Percentiles rank a stretch among this genome's conserved stretches.
These are phyloP conservation scores for Penicillium sumatraense DNA, from an alignment of 2,329 filamentous ascomycete species.

Conservation along the genomic window DNA sequence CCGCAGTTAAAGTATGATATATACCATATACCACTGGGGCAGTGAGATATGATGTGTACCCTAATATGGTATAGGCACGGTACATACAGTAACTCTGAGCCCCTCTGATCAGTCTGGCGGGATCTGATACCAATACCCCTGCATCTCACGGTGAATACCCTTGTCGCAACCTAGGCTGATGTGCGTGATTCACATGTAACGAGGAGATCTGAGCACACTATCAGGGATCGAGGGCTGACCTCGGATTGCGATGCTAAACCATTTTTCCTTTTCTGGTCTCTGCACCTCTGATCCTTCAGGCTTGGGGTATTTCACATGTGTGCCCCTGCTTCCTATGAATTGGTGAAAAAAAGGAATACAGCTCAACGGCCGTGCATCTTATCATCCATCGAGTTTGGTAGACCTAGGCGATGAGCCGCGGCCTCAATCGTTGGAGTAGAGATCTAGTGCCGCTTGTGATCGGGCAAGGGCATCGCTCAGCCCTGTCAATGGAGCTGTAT, in stretches of 20 bases:
- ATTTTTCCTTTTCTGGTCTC: background rate
- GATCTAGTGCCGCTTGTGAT: slow-evolving; percentile 41
- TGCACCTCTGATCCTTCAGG: background rate
- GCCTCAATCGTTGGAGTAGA: slow-evolving; percentile 40
- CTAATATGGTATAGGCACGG: too few relatives aligned
- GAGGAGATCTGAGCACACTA: slow-evolving; percentile 14
- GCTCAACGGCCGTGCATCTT: background rate
- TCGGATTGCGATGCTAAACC: background rate
- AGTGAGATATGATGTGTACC: too few relatives aligned
- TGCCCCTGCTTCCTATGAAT: background rate
- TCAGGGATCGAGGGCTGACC: slow-evolving; percentile 1
- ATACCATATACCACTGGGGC: too few relatives aligned
- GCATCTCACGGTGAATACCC: background rate
- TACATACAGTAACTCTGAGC: too few relatives aligned
- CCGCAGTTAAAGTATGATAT: background rate
- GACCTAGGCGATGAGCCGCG: background rate
- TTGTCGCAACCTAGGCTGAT: background rate
- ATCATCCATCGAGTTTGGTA: background rate
- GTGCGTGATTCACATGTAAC: slow-evolving; percentile 5
- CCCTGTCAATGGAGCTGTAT: slow-evolving; percentile 42
- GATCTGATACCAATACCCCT: background rate
- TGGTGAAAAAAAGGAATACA: background rate
- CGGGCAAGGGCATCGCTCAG: slow-evolving; percentile 44
- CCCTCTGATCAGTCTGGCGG: background rate
- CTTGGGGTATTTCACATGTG: background rate